Base-by-base conservation (phyloP, 495 filamentous ascomycete genomes). In the Xylaria sp. region DNA sequence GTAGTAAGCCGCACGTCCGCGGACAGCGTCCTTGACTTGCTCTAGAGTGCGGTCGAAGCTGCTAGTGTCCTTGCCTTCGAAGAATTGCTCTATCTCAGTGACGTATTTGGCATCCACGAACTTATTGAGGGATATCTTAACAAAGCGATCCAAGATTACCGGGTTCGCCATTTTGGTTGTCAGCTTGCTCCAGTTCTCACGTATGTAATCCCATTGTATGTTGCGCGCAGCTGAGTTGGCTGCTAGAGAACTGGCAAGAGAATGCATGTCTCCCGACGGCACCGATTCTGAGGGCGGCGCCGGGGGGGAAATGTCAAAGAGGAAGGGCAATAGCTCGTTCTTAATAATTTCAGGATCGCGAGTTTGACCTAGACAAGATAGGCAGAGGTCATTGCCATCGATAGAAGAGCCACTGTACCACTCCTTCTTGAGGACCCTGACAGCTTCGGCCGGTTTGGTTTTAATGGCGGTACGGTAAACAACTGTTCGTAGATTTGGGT, bases 301-400 rank as follows among this genome's bases (percentile, higher is more conserved):
- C 1, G 84, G 91, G 78, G 75, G 93, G 81, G 73, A 97, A 85
- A 76, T 86, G 81, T 90, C 89, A 69, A 90, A 94, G 81, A 97
- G 92, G 76, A 94, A 90, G 73, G 95, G 93, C 35, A 92, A 83
- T 67, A 97, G 82, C 75, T 91, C 92, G 26, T 90, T 84, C 24
- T 88, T 81, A 62, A 93, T 88, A 52, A 98, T 82, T 8, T 88
- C 88, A 3, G 86, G 79, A 53, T 92, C 87, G 68, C 90, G 89
- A 24, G 91, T 89, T 59, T 92, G 90, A 53, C 94, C 94, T 67
- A 98, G 86, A 5, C 92, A 87, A 53, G 87, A 81, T 12, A 99
- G 86, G 74, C 89, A 90, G 65, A 95, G 92, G 75, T 98, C 95
- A 80, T 93, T 94, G 69, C 93, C 94, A 75, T 98, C 96, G 40